Evolutionary conservation across 2,329 filamentous ascomycete genomes (phyloP).

Genomic region (Fusarium annulatum): DNA sequence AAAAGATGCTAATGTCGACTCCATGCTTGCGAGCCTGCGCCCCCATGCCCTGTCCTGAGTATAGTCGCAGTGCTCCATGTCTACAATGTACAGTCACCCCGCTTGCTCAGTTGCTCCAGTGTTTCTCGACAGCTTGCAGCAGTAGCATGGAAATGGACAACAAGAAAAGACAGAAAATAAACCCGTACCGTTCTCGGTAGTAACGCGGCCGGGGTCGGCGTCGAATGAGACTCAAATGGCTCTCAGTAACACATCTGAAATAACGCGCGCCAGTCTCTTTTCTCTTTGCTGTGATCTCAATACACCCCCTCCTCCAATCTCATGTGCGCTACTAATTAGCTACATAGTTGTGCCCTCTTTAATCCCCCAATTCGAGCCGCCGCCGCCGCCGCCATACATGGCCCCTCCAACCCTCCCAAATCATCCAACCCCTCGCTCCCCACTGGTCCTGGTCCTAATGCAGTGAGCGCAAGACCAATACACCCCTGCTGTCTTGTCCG

Average conservation of each 20-base stretch:
- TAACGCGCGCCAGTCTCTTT: slow-evolving; percentile 39
- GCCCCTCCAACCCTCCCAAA: slow-evolving; percentile 42
- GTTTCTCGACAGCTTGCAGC: slow-evolving; percentile 31
- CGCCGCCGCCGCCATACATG: slow-evolving; percentile 46
- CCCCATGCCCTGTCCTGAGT: slow-evolving; percentile 32
- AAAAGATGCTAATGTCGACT: slow-evolving; percentile 25
- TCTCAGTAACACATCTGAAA: slow-evolving; percentile 39
- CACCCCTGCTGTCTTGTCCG: slow-evolving; percentile 45
- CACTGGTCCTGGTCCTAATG: slow-evolving; percentile 46
- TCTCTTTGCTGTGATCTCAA: slow-evolving; percentile 34
- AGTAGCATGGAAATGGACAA: slow-evolving; percentile 33
- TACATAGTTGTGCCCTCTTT: slow-evolving; percentile 43
- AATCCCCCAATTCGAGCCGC: slow-evolving; percentile 47
- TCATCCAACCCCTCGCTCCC: slow-evolving; percentile 47
- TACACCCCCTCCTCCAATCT: slow-evolving; percentile 44
- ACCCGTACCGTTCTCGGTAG: slow-evolving; percentile 33
- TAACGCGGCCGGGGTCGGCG: slow-evolving; percentile 43
- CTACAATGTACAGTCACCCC: slow-evolving; percentile 25
- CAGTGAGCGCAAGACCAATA: slow-evolving; percentile 43
- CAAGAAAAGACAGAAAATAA: slow-evolving; percentile 33
- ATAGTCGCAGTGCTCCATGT: slow-evolving; percentile 22
- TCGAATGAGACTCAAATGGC: slow-evolving; percentile 39
- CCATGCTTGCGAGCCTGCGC: slow-evolving; percentile 32
- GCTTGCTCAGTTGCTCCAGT: slow-evolving; percentile 30
- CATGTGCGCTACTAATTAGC: slow-evolving; percentile 39